Conservation (phyloP, 2,329 filamentous ascomycete species). For the Neonectria sp. region DNA sequence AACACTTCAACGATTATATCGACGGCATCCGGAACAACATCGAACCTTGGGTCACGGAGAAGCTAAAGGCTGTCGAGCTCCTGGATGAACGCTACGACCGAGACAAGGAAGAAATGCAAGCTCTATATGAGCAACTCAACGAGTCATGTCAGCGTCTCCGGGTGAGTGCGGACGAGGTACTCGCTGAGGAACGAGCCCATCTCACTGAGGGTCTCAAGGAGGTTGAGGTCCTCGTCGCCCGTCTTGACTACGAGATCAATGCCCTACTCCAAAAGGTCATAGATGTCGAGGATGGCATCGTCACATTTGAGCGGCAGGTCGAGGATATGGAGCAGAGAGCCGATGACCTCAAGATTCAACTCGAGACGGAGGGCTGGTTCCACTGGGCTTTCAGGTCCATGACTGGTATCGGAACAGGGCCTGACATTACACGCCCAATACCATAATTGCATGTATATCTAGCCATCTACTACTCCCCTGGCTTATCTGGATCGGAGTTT, state of each 20-base stretch:
- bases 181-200: slow-evolving; percentile 77
- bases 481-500: slow-evolving; percentile 2
- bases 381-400: slow-evolving; percentile 75
- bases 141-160: slow-evolving; percentile 79
- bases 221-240: slow-evolving; percentile 84
- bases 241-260: slow-evolving; percentile 92
- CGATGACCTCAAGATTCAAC: slow-evolving; percentile 72
- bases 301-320: slow-evolving; percentile 85
- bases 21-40: slow-evolving; percentile 66
- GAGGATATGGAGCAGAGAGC: slow-evolving; percentile 77
- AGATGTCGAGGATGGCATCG: slow-evolving; percentile 88
- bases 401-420: slow-evolving; percentile 73
- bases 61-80: slow-evolving; percentile 68
- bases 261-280: slow-evolving; percentile 84
- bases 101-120: slow-evolving; percentile 76
- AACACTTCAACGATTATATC: slow-evolving; percentile 68
- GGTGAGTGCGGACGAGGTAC: slow-evolving; percentile 76
- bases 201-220: slow-evolving; percentile 82
- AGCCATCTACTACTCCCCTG: neutral
- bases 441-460: slow-evolving; percentile 33
- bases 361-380: slow-evolving; percentile 76
- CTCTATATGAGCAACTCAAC: slow-evolving; percentile 78
- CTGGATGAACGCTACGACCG: slow-evolving; percentile 75
- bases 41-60: slow-evolving; percentile 73
- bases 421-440: slow-evolving; percentile 63